phyloP scores from a whole-genome alignment of 73 alveolate genomes.

The Breviolum minutum region DNA sequence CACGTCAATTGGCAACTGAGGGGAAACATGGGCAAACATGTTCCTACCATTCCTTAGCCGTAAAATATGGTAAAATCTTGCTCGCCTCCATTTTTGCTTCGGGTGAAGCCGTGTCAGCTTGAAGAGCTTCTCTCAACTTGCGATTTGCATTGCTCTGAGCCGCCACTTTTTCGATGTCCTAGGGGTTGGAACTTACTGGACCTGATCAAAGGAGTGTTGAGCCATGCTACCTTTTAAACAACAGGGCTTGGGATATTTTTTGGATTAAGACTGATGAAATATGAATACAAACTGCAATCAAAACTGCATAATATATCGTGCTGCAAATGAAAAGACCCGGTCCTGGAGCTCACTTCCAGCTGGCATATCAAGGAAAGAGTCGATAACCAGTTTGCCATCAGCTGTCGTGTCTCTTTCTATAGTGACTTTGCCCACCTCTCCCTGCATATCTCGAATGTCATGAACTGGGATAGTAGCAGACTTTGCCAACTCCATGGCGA shows the following conservation, averaged over 20 bases:
- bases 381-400: conserved; percentile 29
- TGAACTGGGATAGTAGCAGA: conserved; percentile 27
- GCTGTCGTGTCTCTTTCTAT: not conserved
- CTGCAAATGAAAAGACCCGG: not conserved
- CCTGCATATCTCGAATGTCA: conserved; percentile 58
- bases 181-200: not conserved
- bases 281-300: not conserved
- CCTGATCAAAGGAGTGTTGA: not conserved
- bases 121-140: conserved; percentile 27
- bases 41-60: too few species aligned
- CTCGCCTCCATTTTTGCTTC: conserved; percentile 13
- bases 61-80: not conserved
- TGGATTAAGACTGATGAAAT: too few species aligned
- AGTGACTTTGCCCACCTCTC: conserved; percentile 68
- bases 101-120: conserved; percentile 66
- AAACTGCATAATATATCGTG: not conserved
- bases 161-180: conserved; percentile 70
- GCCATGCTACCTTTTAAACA: too few species aligned
- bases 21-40: not conserved
- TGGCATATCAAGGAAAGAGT: conserved; percentile 53
- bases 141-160: conserved; percentile 57
- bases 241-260: too few species aligned
- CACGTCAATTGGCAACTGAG: not conserved
- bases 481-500: conserved; percentile 73
- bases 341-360: conserved; percentile 52